These are phyloP conservation scores for Patellifolia procumbens DNA, from an alignment of 179 eudicot genomes.

Conservation along the genomic window DNA sequence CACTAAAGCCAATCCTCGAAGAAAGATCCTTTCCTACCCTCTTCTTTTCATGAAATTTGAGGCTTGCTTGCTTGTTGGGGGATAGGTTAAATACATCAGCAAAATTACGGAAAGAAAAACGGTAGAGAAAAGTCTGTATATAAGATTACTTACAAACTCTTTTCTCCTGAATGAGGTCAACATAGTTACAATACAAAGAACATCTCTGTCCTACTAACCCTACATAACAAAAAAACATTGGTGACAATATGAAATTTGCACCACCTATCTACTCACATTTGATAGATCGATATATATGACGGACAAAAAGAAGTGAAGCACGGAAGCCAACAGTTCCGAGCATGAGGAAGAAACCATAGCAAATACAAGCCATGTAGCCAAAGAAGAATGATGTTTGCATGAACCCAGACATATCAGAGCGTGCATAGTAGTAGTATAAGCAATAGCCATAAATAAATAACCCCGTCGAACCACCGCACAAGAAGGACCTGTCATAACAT, in stretches of 20 bases:
- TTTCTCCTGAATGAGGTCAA: constrained; percentile 24
- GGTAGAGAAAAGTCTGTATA: constrained; percentile 9
- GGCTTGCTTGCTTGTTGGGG: not conserved
- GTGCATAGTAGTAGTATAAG: constrained; percentile 51
- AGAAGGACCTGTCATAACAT: constrained; percentile 43
- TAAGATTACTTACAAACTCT: constrained; percentile 30
- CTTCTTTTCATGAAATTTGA: not conserved
- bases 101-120: not conserved
- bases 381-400: constrained; percentile 54
- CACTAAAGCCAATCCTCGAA: not conserved
- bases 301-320: constrained; percentile 45
- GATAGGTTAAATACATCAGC: no score
- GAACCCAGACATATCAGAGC: constrained; percentile 52
- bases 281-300: constrained; percentile 47
- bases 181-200: constrained; percentile 36
- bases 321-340: constrained; percentile 54
- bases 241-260: constrained; percentile 16
- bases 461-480: constrained; percentile 54
- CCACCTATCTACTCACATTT: constrained; percentile 44
- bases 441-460: constrained; percentile 47
- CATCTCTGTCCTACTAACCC: constrained; percentile 26
- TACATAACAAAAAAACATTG: constrained; percentile 31
- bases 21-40: not conserved
- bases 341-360: constrained; percentile 57
- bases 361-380: constrained; percentile 55